A percentile compares a stretch with the other conserved stretches of the same genome.
Evolutionary conservation across 2,329 filamentous ascomycete species (phyloP).

Genomic region (Calonectria pseudoturangicola): DNA sequence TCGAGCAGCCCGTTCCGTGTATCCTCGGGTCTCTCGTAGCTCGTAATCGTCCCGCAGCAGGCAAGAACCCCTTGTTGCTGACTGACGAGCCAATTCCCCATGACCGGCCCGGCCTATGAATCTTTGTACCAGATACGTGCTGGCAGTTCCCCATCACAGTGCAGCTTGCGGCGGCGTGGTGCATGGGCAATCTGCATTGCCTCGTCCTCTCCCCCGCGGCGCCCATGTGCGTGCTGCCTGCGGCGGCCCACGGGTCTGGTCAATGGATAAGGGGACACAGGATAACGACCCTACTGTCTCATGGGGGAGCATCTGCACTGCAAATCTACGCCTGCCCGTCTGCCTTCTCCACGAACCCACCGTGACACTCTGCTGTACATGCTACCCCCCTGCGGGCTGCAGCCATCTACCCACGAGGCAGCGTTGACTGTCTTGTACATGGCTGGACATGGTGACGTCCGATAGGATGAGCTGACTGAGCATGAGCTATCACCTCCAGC

Average conservation of each 20-base stretch:
- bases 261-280: slow-evolving; percentile 6
- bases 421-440: background rate
- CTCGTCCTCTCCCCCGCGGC: slow-evolving; percentile 21
- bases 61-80: slow-evolving; percentile 10
- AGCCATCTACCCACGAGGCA: slow-evolving; percentile 32
- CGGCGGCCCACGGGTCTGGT: slow-evolving; percentile 19
- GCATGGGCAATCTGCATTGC: slow-evolving; percentile 35
- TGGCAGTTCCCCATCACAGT: slow-evolving; percentile 37
- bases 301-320: slow-evolving; percentile 26
- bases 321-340: slow-evolving; percentile 35
- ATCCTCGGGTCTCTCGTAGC: slow-evolving; percentile 17
- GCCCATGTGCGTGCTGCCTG: slow-evolving; percentile 24
- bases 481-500: slow-evolving; percentile 29
- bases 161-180: slow-evolving; percentile 34
- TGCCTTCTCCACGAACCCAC: slow-evolving; percentile 43
- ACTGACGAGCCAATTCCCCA: slow-evolving; percentile 30
- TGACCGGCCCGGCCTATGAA: slow-evolving; percentile 36
- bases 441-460: background rate
- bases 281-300: slow-evolving; percentile 1
- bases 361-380: slow-evolving; percentile 42
- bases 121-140: slow-evolving; percentile 29
- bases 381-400: slow-evolving; percentile 46
- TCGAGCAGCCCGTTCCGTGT: slow-evolving; percentile 19
- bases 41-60: slow-evolving; percentile 22
- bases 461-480: slow-evolving; percentile 26